Percentiles rank a stretch among this genome's conserved stretches.
These are phyloP conservation scores for Neurospora sp. DNA, from an alignment of 495 filamentous ascomycete genomes.

Conservation along the genomic window DNA sequence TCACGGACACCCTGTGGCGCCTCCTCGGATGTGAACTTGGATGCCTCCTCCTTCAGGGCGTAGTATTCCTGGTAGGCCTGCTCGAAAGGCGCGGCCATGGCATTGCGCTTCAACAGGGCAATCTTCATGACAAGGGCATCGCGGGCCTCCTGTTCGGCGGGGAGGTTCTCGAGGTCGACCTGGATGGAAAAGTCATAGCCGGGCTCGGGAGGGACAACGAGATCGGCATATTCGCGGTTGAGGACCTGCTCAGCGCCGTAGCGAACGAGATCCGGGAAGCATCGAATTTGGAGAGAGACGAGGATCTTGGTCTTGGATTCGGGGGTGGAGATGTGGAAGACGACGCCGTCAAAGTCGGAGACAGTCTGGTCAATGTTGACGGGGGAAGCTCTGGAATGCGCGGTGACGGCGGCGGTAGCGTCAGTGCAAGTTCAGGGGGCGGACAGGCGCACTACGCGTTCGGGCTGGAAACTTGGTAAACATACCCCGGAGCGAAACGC, in stretches of 20 bases:
- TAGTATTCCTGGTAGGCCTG: slow-evolving; percentile 90
- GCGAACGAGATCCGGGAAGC: slow-evolving; percentile 80
- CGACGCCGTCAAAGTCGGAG: slow-evolving; percentile 96
- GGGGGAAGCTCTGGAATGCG: slow-evolving; percentile 56
- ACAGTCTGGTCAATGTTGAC: slow-evolving; percentile 91
- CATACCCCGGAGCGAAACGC: slow-evolving; percentile 73
- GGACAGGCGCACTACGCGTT: slow-evolving; percentile 1
- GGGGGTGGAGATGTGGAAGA: slow-evolving; percentile 94
- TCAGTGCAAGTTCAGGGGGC: slow-evolving; percentile 1
- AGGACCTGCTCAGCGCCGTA: slow-evolving; percentile 90
- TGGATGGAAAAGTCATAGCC: slow-evolving; percentile 92
- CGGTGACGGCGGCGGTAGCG: slow-evolving; percentile 3
- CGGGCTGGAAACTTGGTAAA: slow-evolving; percentile 2
- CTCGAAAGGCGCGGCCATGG: slow-evolving; percentile 97
- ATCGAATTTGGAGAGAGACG: slow-evolving; percentile 87
- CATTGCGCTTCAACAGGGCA: slow-evolving; percentile 87
- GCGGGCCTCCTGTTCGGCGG: slow-evolving; percentile 64
- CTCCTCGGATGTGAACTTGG: slow-evolving; percentile 81
- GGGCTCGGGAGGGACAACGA: slow-evolving; percentile 75
- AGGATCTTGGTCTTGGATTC: slow-evolving; percentile 86
- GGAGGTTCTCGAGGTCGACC: slow-evolving; percentile 79
- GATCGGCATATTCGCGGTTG: slow-evolving; percentile 85
- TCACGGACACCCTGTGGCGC: slow-evolving; percentile 82
- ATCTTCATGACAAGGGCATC: slow-evolving; percentile 80
- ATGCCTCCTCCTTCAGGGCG: slow-evolving; percentile 71